Base-by-base conservation (phyloP, 1,139 yeast genomes). In the Debaryomyces sp. region DNA sequence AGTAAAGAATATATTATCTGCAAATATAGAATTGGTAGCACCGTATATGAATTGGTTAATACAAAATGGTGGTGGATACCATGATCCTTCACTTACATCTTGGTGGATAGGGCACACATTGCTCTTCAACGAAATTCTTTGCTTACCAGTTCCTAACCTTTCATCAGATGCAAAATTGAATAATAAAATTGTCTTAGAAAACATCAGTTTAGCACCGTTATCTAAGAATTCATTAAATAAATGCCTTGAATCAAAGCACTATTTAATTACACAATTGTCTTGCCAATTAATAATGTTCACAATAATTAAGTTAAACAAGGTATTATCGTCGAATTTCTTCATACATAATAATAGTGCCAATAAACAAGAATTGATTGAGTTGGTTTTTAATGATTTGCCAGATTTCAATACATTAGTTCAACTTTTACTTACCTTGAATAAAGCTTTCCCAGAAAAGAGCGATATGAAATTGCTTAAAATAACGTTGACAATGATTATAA, bases 91-190 rank as follows among this genome's bases (percentile, higher is more conserved):
- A 42, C 70, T 86, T 50, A 75, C 95, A 1, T 84, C 92, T 5
- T 89, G 88, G 72, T 92, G 96, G 92, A 73, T 91, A 32, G 87
- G 94, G 8, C 86, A 82, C 64, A 80, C 90, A 0, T 70, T 86
- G 23, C 67, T 90, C 7, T 70, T 87, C 45, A 77, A 85, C 0
- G 79, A 82, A 50, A 73, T 88, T 9, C 74, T 88, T 13, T 75
- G 75, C 39, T 60, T 87, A 2, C 80, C 84, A 1, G 59, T 83
- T 10, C 89, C 88, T 1, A 58, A 6, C 62, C 45, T 40, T 43
- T 46, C 22, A 21, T 7, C 39, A 29, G 41, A 48, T 30, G 50
- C 48, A 5, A 53, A 55, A 13, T 54, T 58, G 36, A 66, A 61
- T 53, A 54, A 49, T 30, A 54, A 51, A 38, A 46, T 56, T 13